phyloP scores from a whole-genome alignment of 2,329 filamentous ascomycete species.

The Anthostomella pinea region DNA sequence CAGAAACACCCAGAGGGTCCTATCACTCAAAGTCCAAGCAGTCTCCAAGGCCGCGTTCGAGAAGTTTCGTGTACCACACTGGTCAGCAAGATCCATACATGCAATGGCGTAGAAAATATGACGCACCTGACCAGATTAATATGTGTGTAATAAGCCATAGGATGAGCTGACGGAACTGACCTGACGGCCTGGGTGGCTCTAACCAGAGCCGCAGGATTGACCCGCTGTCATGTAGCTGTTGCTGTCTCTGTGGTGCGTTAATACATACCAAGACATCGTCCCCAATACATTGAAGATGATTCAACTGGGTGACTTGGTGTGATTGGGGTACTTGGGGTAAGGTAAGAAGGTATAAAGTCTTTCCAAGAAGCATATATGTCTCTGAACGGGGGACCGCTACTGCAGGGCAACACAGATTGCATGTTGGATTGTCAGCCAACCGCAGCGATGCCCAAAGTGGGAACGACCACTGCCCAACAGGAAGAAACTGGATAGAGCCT shows the following conservation, averaged over 20 bases:
- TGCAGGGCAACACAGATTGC: constrained; percentile 19
- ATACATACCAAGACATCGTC: too few species aligned
- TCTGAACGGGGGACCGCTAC: constrained; percentile 10
- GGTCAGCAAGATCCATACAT: neutral
- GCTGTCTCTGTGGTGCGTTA: too few species aligned
- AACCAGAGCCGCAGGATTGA: constrained; percentile 1
- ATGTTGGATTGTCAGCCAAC: constrained; percentile 19
- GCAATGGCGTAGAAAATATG: neutral
- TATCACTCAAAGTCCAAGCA: constrained; percentile 11
- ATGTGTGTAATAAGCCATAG: constrained; percentile 6
- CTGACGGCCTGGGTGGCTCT: neutral
- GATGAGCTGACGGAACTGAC: constrained; percentile 2
- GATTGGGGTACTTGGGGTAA: constrained; percentile 11
- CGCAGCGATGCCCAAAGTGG: constrained; percentile 4
- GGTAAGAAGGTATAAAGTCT: constrained; percentile 1
- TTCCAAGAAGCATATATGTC: constrained; percentile 4
- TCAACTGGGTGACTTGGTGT: constrained; percentile 3
- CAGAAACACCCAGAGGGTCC: constrained; percentile 12
- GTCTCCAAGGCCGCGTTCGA: constrained; percentile 17
- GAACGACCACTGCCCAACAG: constrained; percentile 9
- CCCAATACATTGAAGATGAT: too few species aligned
- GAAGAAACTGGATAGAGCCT: constrained; percentile 13
- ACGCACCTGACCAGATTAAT: constrained; percentile 15
- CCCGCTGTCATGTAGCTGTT: too few species aligned
- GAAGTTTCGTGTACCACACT: constrained; percentile 11